A percentile compares a stretch with the other conserved stretches of the same genome.
Evolutionary conservation across 495 filamentous ascomycete genomes (phyloP).

Genomic region (Penicillium mononematosum): DNA sequence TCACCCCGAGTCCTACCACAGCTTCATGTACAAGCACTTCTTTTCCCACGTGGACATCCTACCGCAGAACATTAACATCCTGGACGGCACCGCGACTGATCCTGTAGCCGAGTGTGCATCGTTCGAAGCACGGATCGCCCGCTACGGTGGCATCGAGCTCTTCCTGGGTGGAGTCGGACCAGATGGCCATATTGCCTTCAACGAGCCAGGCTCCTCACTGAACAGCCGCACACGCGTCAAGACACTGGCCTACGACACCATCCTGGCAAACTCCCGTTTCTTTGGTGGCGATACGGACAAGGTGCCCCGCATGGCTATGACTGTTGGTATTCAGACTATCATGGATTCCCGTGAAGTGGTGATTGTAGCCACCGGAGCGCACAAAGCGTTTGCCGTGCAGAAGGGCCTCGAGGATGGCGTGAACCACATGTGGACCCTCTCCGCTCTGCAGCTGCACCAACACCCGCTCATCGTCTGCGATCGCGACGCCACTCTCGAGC

Average conservation of each 20-base stretch:
- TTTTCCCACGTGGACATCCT: constrained; percentile 84
- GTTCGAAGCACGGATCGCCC: constrained; percentile 77
- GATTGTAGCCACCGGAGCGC: constrained; percentile 74
- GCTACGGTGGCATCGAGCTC: constrained; percentile 75
- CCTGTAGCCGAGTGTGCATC: constrained; percentile 72
- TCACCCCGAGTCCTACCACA: constrained; percentile 82
- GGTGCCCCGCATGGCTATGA: constrained; percentile 81
- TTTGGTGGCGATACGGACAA: constrained; percentile 69
- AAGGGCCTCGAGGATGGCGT: constrained; percentile 78
- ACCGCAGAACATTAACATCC: constrained; percentile 77
- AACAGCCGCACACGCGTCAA: constrained; percentile 79
- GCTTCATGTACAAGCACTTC: constrained; percentile 90
- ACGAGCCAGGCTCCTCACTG: constrained; percentile 81
- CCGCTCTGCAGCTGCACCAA: constrained; percentile 73
- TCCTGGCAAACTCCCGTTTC: constrained; percentile 81
- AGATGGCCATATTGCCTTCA: constrained; percentile 88
- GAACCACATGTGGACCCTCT: constrained; percentile 89
- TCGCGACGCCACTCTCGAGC: constrained; percentile 78
- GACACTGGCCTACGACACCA: constrained; percentile 83
- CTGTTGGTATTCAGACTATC: constrained; percentile 84
- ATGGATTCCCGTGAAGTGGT: constrained; percentile 81
- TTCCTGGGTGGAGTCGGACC: constrained; percentile 84
- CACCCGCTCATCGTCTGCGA: constrained; percentile 81
- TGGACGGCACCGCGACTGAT: constrained; percentile 78
- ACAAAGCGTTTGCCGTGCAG: constrained; percentile 79